Evolutionary conservation across 2,329 filamentous ascomycete species (phyloP).

Genomic region (Trichoderma oligosporum): DNA sequence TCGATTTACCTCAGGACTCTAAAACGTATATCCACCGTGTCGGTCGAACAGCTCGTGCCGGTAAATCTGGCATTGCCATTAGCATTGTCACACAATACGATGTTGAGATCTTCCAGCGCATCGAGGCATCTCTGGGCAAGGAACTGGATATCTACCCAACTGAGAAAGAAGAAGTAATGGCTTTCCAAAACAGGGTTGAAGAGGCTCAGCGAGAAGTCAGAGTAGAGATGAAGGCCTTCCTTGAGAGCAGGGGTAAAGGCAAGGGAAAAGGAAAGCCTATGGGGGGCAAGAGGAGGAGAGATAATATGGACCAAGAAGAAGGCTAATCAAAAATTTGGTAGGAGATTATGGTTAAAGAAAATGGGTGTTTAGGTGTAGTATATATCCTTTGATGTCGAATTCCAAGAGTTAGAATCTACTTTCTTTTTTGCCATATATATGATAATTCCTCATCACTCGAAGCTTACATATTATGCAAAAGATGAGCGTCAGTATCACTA

Average conservation of each 20-base stretch:
- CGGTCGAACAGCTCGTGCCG: slow-evolving; percentile 81
- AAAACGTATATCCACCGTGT: slow-evolving; percentile 92
- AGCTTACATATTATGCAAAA: too few species aligned
- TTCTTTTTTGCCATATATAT: background rate
- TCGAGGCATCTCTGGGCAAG: slow-evolving; percentile 77
- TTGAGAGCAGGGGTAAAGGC: slow-evolving; percentile 53
- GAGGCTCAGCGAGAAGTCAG: slow-evolving; percentile 80
- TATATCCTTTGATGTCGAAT: background rate
- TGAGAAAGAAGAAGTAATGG: slow-evolving; percentile 79
- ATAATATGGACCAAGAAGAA: slow-evolving; percentile 74
- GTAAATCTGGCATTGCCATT: slow-evolving; percentile 77
- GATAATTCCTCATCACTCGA: too few species aligned
- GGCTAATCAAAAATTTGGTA: slow-evolving; percentile 41
- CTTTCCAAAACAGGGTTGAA: slow-evolving; percentile 71
- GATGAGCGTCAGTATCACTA: too few species aligned
- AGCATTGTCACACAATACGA: slow-evolving; percentile 86
- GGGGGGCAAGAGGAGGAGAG: slow-evolving; percentile 41
- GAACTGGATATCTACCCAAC: slow-evolving; percentile 66
- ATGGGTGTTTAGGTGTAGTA: slow-evolving; percentile 10
- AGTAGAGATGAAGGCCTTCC: slow-evolving; percentile 74
- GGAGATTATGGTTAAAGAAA: background rate
- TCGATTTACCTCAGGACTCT: slow-evolving; percentile 75
- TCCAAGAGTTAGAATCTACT: background rate
- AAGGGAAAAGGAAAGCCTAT: background rate
- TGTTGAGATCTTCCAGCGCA: slow-evolving; percentile 72